These are phyloP conservation scores for Entomortierella lignicola DNA, from an alignment of 192 early-diverging fungal genomes.

Conservation along the genomic window DNA sequence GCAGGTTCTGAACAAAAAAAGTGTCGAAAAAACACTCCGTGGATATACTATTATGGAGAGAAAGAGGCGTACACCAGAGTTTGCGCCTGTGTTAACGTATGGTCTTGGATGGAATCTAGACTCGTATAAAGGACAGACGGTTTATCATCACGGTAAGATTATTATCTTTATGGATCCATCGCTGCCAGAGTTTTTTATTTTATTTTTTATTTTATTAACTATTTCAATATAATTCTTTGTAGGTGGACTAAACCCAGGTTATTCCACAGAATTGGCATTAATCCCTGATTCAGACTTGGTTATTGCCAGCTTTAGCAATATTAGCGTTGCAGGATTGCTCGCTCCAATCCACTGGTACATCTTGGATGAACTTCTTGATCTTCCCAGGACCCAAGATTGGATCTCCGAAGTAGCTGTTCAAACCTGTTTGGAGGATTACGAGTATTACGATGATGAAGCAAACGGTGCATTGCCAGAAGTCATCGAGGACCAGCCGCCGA, in stretches of 20 bases:
- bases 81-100: neutral
- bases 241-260: conserved; percentile 5
- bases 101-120: conserved; percentile 24
- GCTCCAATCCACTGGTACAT: neutral
- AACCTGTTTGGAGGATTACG: neutral
- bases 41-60: neutral
- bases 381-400: conserved; percentile 15
- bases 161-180: too few relatives aligned
- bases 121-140: conserved; percentile 10
- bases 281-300: conserved; percentile 18
- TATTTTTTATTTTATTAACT: neutral
- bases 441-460: neutral
- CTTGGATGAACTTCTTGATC: conserved; percentile 1
- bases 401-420: neutral
- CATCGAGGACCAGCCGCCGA: conserved; percentile 4
- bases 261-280: neutral
- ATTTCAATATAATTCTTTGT: neutral
- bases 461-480: neutral
- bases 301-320: neutral
- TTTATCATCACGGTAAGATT: conserved; percentile 9
- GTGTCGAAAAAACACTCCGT: neutral
- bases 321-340: neutral
- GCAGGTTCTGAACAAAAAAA: conserved; percentile 14
- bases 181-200: neutral
- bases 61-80: conserved; percentile 1